Percentiles rank a stretch among this genome's conserved stretches.
These are phyloP conservation scores for Hypericum androsaemum DNA, from an alignment of 345 rosid genomes.

Conservation along the genomic window DNA sequence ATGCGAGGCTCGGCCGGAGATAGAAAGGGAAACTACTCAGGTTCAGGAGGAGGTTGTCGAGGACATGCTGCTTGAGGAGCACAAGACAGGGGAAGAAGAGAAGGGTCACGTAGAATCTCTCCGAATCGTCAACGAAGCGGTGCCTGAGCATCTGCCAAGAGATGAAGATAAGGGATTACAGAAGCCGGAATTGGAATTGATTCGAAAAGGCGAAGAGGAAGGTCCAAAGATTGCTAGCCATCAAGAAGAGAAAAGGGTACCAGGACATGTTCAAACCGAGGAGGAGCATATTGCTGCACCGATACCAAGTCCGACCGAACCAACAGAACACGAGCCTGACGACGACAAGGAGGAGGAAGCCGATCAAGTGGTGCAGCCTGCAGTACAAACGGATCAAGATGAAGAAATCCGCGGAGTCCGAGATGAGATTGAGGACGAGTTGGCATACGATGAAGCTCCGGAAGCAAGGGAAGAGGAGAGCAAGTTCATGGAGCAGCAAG, in stretches of 20 bases:
- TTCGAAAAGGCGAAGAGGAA: slow-evolving; percentile 2
- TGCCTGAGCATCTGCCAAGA: slow-evolving; percentile 12
- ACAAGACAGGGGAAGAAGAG: too few relatives aligned
- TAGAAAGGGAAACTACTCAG: slow-evolving; percentile 11
- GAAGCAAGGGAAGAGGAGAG: slow-evolving; percentile 15
- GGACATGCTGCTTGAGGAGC: slow-evolving; percentile 1
- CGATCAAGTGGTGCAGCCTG: background rate
- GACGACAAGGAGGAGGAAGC: slow-evolving; percentile 2
- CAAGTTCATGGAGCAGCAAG: slow-evolving; percentile 4
- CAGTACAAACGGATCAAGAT: background rate
- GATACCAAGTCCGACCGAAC: slow-evolving; percentile 7
- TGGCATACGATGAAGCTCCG: background rate
- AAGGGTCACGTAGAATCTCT: too few relatives aligned
- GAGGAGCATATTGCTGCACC: background rate
- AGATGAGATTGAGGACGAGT: slow-evolving; percentile 4
- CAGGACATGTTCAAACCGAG: slow-evolving; percentile 6
- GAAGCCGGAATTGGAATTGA: background rate
- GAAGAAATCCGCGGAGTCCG: background rate
- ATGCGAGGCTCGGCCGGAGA: slow-evolving; percentile 4
- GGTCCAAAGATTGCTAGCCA: background rate
- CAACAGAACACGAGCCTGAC: background rate
- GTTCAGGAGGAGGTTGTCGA: slow-evolving; percentile 5
- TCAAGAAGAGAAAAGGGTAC: background rate
- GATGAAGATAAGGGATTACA: background rate
- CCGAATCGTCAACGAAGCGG: background rate